Base-by-base conservation (phyloP, 768 basidiomycete species). In the Daedaleopsis nitida region DNA sequence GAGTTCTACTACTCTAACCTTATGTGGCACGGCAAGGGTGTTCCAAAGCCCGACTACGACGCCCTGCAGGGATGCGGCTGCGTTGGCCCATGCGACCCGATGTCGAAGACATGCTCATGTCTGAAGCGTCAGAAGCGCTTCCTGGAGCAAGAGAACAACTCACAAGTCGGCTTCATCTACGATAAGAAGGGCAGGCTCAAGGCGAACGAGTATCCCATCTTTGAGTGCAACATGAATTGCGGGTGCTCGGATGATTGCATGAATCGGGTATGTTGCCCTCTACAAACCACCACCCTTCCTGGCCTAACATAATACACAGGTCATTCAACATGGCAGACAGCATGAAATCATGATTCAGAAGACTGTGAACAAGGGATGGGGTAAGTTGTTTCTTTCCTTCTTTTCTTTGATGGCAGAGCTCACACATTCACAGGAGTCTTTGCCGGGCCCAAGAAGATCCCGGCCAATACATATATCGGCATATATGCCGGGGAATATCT, bases 1-100 rank as follows among this genome's bases (percentile, higher is more conserved):
- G 94, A 96, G 67, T 97, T 95, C 67, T 79, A 87, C 62, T 96
- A 96, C 71, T 86, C 90, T 12, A 95, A 96, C 71, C 75, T 83
- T 55, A 85, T 94, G 79, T 89, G 90, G 81, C 86, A 87, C 60
- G 84, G 83, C 1, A 80, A 86, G 13, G 84, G 78, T 5, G 88
- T 95, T 2, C 86, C 87, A 0, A 80, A 80, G 12, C 88, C 92
- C 1, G 86, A 90, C 63, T 68, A 82, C 19, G 73, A 76, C 37
- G 77, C 77, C 24, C 73, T 94, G 48, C 68, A 79, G 27, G 84
- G 92, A 2, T 97, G 94, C 65, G 82, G 79, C 57, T 97, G 94
- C 69, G 73, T 82, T 16, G 93, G 92, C 0, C 76, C 73, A 21
- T 97, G 94, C 67, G 83, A 89, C 70, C 89, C 92, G 4, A 85